Percentiles rank a stretch among this genome's conserved stretches.
Evolutionary conservation across 2,329 filamentous ascomycete species (phyloP).

Genomic region (Fusarium lyarnte): DNA sequence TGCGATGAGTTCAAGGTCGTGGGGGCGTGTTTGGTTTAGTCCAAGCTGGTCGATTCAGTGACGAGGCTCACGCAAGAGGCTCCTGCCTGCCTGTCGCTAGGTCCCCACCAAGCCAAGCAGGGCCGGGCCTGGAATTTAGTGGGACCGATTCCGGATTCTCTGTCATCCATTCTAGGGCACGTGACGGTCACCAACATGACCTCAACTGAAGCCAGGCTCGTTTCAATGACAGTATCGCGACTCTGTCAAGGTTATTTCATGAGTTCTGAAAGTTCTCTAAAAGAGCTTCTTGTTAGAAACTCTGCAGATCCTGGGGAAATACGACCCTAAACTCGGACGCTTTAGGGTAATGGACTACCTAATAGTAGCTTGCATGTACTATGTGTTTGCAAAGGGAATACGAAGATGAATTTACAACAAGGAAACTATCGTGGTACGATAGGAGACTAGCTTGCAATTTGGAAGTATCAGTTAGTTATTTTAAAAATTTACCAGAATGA

Average conservation of each 20-base stretch:
- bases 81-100: slow-evolving; percentile 50
- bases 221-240: background rate
- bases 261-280: too few relatives aligned
- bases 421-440: background rate
- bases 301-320: background rate
- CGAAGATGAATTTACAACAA: background rate
- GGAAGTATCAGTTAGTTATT: background rate
- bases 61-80: slow-evolving; percentile 52
- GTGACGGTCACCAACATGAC: slow-evolving; percentile 3
- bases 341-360: background rate
- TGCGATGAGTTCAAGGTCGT: slow-evolving; percentile 36
- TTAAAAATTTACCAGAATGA: background rate
- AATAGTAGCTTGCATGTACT: background rate
- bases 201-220: background rate
- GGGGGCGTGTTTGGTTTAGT: slow-evolving; percentile 39
- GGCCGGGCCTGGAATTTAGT: slow-evolving; percentile 37
- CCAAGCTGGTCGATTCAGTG: slow-evolving; percentile 44
- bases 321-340: background rate
- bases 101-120: slow-evolving; percentile 28
- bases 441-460: background rate
- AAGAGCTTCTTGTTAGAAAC: too few relatives aligned
- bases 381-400: background rate
- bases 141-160: slow-evolving; percentile 29
- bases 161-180: slow-evolving; percentile 8
- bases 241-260: background rate